Evolutionary conservation across 495 filamentous ascomycete genomes (phyloP), one percentile per base, ranked within the genome.

Genomic region (Trichoderma virens): DNA sequence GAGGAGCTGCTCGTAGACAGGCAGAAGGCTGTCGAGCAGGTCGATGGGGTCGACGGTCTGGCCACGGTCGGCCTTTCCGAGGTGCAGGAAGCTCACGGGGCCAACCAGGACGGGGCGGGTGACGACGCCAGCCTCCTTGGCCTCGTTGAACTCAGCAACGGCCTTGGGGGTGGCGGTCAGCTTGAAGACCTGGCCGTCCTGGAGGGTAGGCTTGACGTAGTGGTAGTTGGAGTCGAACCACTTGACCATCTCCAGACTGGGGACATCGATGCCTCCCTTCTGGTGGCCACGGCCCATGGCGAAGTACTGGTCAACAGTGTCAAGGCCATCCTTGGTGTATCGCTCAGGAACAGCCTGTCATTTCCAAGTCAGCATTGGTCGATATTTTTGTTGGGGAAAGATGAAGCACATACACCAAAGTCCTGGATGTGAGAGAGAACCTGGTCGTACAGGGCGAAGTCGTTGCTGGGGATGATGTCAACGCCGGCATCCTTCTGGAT

Each of bases 201-300:
- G 90, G 64, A 98, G 85, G 65, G 94, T 97, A 65, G 94, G 94
- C 86, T 97, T 97, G 79, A 98, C 94, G 82, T 98, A 98, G 85
- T 98, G 94, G 86, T 98, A 98, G 88, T 98, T 98, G 69, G 91
- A 96, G 84, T 98, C 94, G 76, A 98, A 98, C 94, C 95, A 98
- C 82, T 98, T 98, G 63, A 98, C 94, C 94, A 98, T 98, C 84
- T 98, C 94, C 76, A 98, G 82, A 72, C 81, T 82, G 60, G 93
- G 93, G 70, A 98, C 94, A 81, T 98, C 94, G 68, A 98, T 85
- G 69, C 87, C 91, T 64, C 84, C 82, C 83, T 90, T 92, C 80
- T 98, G 94, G 78, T 91, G 93, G 76, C 94, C 94, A 85, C 94
- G 88, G 72, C 95, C 94, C 94, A 98, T 96, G 75, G 94, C 95